These are phyloP conservation scores for Aechmea fasciata DNA, from an alignment of 176 grass and related monocot species.

Conservation along the genomic window DNA sequence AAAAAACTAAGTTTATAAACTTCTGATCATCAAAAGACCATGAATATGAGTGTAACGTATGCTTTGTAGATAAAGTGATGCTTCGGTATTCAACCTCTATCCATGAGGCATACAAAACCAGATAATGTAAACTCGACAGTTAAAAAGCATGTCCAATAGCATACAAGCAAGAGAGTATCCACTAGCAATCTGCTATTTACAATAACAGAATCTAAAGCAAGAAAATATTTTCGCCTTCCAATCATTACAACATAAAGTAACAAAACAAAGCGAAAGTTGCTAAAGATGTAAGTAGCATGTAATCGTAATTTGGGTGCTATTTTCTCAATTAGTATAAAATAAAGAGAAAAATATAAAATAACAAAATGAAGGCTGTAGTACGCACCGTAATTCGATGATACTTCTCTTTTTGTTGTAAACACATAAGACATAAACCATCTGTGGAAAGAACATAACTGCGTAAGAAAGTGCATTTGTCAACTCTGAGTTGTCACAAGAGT, in stretches of 20 bases:
- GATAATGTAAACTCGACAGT: background rate
- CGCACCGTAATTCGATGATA: constrained; percentile 63
- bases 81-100: background rate
- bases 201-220: background rate
- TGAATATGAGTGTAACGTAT: background rate
- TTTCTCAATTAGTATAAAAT: too few relatives aligned
- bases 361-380: background rate
- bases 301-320: too few relatives aligned
- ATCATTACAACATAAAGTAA: too few relatives aligned
- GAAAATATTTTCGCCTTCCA: background rate
- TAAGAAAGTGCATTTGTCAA: background rate
- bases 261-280: background rate
- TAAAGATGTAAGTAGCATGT: too few relatives aligned
- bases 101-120: background rate
- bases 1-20: background rate
- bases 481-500: background rate
- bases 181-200: background rate
- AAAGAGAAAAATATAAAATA: background rate
- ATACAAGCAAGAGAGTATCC: background rate
- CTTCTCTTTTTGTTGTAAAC: constrained; percentile 99
- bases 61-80: background rate
- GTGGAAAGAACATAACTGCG: constrained; percentile 9
- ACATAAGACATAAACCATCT: constrained; percentile 87
- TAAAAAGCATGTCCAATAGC: background rate
- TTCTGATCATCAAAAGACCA: background rate